A percentile compares a stretch with the other conserved stretches of the same genome.
These are phyloP conservation scores for Boletus coccyginus DNA, from an alignment of 768 basidiomycete species.

Conservation along the genomic window DNA sequence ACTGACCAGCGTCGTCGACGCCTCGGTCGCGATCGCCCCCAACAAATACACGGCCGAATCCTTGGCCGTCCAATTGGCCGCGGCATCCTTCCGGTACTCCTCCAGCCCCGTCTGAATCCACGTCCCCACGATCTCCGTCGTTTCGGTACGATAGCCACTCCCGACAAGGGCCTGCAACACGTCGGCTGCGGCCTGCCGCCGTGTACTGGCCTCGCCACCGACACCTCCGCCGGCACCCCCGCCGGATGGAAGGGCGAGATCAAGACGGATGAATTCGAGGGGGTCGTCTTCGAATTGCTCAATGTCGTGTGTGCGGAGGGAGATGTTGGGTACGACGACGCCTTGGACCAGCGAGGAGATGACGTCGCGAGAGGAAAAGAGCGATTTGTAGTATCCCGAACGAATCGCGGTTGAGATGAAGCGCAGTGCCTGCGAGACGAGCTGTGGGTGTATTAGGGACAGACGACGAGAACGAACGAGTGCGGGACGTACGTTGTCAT, in stretches of 20 bases:
- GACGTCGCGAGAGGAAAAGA: constrained; percentile 81
- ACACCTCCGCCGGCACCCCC: constrained; percentile 33
- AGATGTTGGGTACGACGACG: constrained; percentile 92
- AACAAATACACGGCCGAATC: constrained; percentile 91
- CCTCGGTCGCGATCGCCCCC: constrained; percentile 89
- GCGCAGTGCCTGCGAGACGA: constrained; percentile 86
- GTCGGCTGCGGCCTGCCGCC: constrained; percentile 91
- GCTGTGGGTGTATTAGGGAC: constrained; percentile 36
- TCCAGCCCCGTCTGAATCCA: constrained; percentile 78
- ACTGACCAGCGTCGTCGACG: constrained; percentile 77
- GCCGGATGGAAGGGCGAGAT: constrained; percentile 64
- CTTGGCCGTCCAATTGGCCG: constrained; percentile 82
- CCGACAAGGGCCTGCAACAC: constrained; percentile 89
- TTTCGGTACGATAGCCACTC: constrained; percentile 74
- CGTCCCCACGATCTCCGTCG: constrained; percentile 83
- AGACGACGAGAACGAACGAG: background rate
- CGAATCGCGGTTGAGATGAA: constrained; percentile 94
- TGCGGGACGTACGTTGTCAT: constrained; percentile 62
- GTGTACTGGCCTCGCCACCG: constrained; percentile 72
- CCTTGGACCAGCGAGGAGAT: constrained; percentile 82
- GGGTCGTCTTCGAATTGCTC: constrained; percentile 99
- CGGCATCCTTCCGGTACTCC: constrained; percentile 61
- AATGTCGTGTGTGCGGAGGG: constrained; percentile 81
- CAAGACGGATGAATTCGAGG: constrained; percentile 88
- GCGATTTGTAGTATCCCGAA: constrained; percentile 72